Evolutionary conservation across 306 rosid species (phyloP), one percentile per base, ranked within the genome.

Genomic region (Aeschynomene evenia): DNA sequence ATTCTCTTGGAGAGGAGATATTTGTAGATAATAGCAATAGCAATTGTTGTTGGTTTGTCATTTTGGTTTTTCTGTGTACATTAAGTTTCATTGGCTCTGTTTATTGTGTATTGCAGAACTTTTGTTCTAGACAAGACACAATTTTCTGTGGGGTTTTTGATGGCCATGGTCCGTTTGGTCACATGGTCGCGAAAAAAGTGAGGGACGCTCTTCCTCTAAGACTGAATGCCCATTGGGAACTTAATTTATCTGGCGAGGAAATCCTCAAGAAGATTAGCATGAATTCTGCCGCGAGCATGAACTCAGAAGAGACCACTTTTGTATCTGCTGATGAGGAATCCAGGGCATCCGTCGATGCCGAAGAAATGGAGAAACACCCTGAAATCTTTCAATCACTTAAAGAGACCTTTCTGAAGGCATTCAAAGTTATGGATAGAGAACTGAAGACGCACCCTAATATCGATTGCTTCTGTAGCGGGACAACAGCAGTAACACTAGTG

Each of bases 181-280:
- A 95, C 79, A 83, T 95, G 99, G 99, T 95, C 63, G 99, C 99
- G 0, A 95, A 87, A 83, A 91, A 83, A 83, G 99, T 95, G 86
- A 87, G 99, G 86, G 99, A 95, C 85, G 84, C 91, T 64, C 96
- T 95, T 72, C 99, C 99, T 68, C 81, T 95, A 63, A 91, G 80
- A 57, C 83, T 95, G 84, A 95, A 90, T 76, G 76, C 96, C 21
- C 87, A 89, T 65, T 95, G 96, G 99, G 97, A 91, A 74, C 77
- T 70, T 31, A 84, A 67, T 83, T 68, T 53, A 74, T 74, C 73
- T 68, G 82, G 82, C 34, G 95, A 73, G 5, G 92, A 83, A 51
- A 85, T 83, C 73, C 92, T 84, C 85, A 89, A 85, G 77, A 96
- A 84, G 85, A 81, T 81, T 78, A 83, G 79, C 82, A 39, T 80